A percentile compares a stretch with the other conserved stretches of the same genome.
Conservation (phyloP, 2,329 filamentous ascomycete species). For the Ascocoryne sarcoides region DNA sequence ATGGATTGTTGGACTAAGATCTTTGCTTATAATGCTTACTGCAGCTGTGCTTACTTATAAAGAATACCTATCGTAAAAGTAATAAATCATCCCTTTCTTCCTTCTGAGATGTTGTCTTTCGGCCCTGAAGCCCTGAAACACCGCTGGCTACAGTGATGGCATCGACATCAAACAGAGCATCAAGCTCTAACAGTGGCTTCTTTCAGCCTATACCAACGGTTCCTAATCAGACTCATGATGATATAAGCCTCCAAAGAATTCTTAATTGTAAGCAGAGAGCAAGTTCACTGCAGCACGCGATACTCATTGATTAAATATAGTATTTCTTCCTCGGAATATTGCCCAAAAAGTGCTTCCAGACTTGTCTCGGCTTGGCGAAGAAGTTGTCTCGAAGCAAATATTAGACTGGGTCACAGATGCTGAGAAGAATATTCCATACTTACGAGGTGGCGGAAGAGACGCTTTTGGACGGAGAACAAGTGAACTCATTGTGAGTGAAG, state of each 20-base stretch:
- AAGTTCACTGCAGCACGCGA: neutral
- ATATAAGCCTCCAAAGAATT: conserved; percentile 43
- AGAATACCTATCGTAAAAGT: no score
- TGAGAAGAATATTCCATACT: conserved; percentile 45
- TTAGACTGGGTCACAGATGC: conserved; percentile 53
- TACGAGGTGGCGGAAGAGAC: conserved; percentile 14
- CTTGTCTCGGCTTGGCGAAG: conserved; percentile 34
- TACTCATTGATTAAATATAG: conserved; percentile 6
- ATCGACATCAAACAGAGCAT: conserved; percentile 11
- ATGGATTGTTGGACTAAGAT: no score
- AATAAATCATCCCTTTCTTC: no score
- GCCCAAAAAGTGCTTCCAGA: conserved; percentile 15
- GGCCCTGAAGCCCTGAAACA: no score
- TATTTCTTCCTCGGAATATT: conserved; percentile 24
- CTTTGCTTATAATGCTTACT: no score
- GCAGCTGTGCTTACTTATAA: no score
- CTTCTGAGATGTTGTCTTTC: no score
- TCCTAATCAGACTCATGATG: conserved; percentile 48
- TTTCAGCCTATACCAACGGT: conserved; percentile 45
- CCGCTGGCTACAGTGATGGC: no score
- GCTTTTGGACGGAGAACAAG: conserved; percentile 49
- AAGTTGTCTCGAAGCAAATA: conserved; percentile 45
- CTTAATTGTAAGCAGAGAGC: conserved; percentile 36
- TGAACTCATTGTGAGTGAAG: conserved; percentile 54
- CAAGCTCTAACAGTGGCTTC: conserved; percentile 39